Evolutionary conservation across 306 rosid genomes (phyloP).

Genomic region (Quercus aquifolioides): DNA sequence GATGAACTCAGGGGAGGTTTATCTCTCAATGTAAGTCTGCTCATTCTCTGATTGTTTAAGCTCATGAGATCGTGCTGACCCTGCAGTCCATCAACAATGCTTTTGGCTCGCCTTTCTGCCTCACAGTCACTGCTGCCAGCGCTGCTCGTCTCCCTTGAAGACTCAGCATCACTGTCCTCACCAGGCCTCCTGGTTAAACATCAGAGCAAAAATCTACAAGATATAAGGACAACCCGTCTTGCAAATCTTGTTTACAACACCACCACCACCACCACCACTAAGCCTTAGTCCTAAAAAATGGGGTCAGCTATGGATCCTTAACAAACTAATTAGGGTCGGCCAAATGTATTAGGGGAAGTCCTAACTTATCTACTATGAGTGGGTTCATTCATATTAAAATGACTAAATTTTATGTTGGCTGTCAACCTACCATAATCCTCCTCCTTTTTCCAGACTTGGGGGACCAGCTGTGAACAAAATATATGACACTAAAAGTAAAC

Average conservation of each 20-base stretch:
- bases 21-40: conserved; percentile 34
- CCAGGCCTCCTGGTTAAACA: conserved; percentile 32
- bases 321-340: too few species aligned
- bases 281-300: too few species aligned
- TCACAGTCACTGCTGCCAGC: conserved; percentile 46
- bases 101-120: conserved; percentile 33
- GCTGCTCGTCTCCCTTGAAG: conserved; percentile 45
- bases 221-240: not conserved
- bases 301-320: too few species aligned
- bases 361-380: too few species aligned
- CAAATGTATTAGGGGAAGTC: too few species aligned
- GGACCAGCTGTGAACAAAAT: too few species aligned
- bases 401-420: too few species aligned
- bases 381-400: too few species aligned
- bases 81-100: conserved; percentile 21
- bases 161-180: conserved; percentile 41
- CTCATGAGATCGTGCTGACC: conserved; percentile 21
- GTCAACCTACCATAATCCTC: too few species aligned
- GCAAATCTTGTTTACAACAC: not conserved
- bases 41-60: conserved; percentile 27
- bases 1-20: conserved; percentile 26
- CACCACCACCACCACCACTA: too few species aligned
- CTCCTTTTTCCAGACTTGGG: too few species aligned
- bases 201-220: conserved; percentile 7
- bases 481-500: too few species aligned